Conservation (phyloP, 2,329 filamentous ascomycete species). For the Fragosphaeria purpurea region DNA sequence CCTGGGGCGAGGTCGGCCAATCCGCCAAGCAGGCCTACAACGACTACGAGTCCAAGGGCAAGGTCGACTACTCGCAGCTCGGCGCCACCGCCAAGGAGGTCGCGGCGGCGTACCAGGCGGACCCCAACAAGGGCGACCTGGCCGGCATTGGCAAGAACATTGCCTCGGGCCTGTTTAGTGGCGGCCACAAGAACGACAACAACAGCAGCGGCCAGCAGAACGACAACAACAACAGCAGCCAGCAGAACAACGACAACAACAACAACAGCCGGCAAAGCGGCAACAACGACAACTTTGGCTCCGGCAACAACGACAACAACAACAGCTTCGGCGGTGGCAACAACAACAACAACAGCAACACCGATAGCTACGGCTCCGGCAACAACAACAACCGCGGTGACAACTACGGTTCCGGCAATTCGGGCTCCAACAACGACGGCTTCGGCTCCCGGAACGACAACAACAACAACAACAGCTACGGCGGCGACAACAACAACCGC, state of each 20-base stretch:
- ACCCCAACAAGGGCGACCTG: constrained; percentile 8
- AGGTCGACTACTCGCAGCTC: constrained; percentile 21
- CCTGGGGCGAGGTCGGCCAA: constrained; percentile 13
- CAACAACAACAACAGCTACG: background rate
- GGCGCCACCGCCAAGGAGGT: constrained; percentile 24
- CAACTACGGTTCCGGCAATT: background rate
- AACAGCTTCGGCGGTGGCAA: background rate
- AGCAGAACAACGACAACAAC: background rate
- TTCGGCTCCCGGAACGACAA: background rate
- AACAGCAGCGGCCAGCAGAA: background rate
- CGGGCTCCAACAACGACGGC: background rate
- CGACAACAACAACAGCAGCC: background rate
- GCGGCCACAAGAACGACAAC: background rate
- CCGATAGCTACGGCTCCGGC: background rate
- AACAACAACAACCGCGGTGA: background rate
- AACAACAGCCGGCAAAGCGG: background rate
- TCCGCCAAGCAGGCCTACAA: constrained; percentile 14
- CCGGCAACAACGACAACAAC: background rate
- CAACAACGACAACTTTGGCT: background rate
- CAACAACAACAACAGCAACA: constrained; percentile 1
- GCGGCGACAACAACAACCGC: background rate
- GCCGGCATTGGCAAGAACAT: constrained; percentile 10
- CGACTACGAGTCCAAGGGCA: constrained; percentile 20
- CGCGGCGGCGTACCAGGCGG: constrained; percentile 16
- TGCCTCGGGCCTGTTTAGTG: constrained; percentile 4